A percentile compares a stretch with the other conserved stretches of the same genome.
Evolutionary conservation across 2,329 filamentous ascomycete genomes (phyloP).

Genomic region (Domatiomyces globalis): DNA sequence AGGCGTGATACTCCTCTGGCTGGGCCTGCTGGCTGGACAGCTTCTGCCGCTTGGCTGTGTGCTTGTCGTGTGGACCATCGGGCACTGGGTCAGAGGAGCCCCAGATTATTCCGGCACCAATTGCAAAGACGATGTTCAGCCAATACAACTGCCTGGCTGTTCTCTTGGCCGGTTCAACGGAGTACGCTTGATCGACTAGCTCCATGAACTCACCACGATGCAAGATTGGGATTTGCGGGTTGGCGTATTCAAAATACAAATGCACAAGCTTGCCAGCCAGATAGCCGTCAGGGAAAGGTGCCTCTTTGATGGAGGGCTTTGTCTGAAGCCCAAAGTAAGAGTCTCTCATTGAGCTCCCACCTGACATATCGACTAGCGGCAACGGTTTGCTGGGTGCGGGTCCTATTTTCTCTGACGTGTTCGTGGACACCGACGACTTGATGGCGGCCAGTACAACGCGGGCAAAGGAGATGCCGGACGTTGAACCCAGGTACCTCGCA

Average conservation of each 20-base stretch:
- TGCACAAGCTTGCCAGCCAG: constrained; percentile 59
- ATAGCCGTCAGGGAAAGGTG: constrained; percentile 65
- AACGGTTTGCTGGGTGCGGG: constrained; percentile 44
- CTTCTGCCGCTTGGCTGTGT: constrained; percentile 36
- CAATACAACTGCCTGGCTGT: constrained; percentile 78
- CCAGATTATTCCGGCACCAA: constrained; percentile 84
- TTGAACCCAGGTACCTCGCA: constrained; percentile 66
- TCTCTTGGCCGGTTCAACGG: constrained; percentile 49
- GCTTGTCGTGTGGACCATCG: constrained; percentile 19
- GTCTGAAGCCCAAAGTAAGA: constrained; percentile 96
- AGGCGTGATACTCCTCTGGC: constrained; percentile 91
- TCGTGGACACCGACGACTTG: constrained; percentile 52
- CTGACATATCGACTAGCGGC: constrained; percentile 36
- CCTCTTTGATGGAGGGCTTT: constrained; percentile 72
- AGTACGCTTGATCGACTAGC: constrained; percentile 71
- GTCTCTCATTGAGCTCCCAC: constrained; percentile 74
- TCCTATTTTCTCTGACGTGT: constrained; percentile 49
- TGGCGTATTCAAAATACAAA: constrained; percentile 90
- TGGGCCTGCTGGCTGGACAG: constrained; percentile 50
- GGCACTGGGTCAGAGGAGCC: constrained; percentile 16
- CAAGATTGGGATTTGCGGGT: constrained; percentile 86
- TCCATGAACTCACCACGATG: constrained; percentile 82
- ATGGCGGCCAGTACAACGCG: constrained; percentile 88
- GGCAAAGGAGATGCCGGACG: constrained; percentile 86
- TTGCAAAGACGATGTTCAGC: constrained; percentile 93